Percentiles rank a stretch among this genome's conserved stretches.
phyloP scores from a whole-genome alignment of 2,329 filamentous ascomycete genomes.

The Paramyrothecium roridum region DNA sequence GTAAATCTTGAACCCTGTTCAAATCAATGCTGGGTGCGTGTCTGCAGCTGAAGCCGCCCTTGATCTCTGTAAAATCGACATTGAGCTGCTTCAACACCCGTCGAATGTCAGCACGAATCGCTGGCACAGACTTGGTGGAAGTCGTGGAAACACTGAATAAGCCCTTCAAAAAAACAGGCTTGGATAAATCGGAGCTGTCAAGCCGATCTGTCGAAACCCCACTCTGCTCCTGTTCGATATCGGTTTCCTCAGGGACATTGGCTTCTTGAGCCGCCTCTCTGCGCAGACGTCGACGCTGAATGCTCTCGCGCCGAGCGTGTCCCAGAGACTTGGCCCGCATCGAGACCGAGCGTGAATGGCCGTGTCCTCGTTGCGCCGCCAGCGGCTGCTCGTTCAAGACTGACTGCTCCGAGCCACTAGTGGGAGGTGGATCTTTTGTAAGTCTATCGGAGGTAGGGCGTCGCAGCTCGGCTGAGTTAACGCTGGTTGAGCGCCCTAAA shows the following conservation, averaged over 20 bases:
- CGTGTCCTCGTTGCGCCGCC: constrained; percentile 47
- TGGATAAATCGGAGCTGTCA: constrained; percentile 74
- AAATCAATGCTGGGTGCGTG: constrained; percentile 88
- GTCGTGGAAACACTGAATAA: constrained; percentile 97
- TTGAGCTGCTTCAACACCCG: constrained; percentile 82
- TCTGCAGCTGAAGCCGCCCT: constrained; percentile 86
- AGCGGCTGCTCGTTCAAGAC: constrained; percentile 50
- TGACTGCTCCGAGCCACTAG: constrained; percentile 78
- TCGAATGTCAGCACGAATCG: constrained; percentile 87
- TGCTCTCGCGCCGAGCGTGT: constrained; percentile 86
- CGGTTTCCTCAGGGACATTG: constrained; percentile 88
- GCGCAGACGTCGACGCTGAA: constrained; percentile 76
- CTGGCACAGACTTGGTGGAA: constrained; percentile 80
- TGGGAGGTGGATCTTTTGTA: constrained; percentile 64
- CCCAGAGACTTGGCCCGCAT: constrained; percentile 82
- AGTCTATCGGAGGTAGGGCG: constrained; percentile 51
- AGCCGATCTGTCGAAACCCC: constrained; percentile 59
- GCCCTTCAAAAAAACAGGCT: constrained; percentile 93
- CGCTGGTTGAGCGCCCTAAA: constrained; percentile 83
- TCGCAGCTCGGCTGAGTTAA: constrained; percentile 82
- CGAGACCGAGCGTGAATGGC: constrained; percentile 58
- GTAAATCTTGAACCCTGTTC: constrained; percentile 65
- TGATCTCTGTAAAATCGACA: constrained; percentile 90
- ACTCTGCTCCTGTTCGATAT: constrained; percentile 68
- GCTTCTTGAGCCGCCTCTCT: constrained; percentile 70